These are phyloP conservation scores for Populus nigra DNA, from an alignment of 345 rosid species.

Conservation along the genomic window DNA sequence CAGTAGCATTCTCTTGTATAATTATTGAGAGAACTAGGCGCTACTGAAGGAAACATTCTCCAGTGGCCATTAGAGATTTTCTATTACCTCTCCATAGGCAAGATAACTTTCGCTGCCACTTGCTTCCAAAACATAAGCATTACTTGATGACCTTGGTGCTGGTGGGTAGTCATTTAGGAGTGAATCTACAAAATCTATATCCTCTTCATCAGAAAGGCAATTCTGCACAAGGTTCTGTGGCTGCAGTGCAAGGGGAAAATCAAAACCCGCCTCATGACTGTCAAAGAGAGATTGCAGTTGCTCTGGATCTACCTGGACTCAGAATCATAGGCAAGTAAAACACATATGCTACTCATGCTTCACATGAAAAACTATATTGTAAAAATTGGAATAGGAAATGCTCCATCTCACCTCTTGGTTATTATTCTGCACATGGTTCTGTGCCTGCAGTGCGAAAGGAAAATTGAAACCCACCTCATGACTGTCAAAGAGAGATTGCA, in stretches of 20 bases:
- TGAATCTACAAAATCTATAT: slow-evolving; percentile 5
- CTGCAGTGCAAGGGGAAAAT: neutral
- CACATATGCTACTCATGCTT: neutral
- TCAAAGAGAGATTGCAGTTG: neutral
- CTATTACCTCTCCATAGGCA: slow-evolving; percentile 18
- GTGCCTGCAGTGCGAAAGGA: neutral
- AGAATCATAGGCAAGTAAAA: slow-evolving; percentile 10
- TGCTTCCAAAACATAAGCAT: slow-evolving; percentile 8
- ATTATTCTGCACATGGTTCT: neutral
- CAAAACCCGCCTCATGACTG: neutral
- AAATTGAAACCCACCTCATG: neutral
- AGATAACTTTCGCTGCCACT: slow-evolving; percentile 9
- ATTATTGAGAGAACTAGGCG: neutral
- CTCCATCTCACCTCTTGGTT: slow-evolving; percentile 13
- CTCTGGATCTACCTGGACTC: slow-evolving; percentile 4
- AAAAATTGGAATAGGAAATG: too few relatives aligned
- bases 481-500: neutral
- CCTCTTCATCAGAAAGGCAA: neutral
- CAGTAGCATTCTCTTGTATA: neutral
- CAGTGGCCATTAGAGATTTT: neutral
- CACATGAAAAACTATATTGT: neutral
- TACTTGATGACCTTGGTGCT: neutral
- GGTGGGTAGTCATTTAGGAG: slow-evolving; percentile 5
- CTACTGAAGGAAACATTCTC: neutral
- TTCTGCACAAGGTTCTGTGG: neutral